A percentile compares a stretch with the other conserved stretches of the same genome.
Conservation (phyloP, 257 asterid species). For the Fraxinus cuspidata region DNA sequence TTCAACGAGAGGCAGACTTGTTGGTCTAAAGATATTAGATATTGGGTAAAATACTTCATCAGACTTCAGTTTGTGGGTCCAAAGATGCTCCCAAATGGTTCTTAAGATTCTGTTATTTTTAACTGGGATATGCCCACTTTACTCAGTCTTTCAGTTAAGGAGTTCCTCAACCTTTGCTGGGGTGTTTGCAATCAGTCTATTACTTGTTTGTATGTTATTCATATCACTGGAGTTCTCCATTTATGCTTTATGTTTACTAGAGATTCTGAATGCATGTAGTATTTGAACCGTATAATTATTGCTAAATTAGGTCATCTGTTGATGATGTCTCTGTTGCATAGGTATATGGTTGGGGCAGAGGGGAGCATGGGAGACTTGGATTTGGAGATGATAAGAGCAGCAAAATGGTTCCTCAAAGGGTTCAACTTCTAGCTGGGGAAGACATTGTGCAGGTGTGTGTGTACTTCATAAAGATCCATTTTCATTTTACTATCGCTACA, state of each 20-base stretch:
- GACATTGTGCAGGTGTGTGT: constrained; percentile 75
- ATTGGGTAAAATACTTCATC: neutral
- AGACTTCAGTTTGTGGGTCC: neutral
- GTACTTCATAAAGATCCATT: neutral
- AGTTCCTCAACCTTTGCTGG: neutral
- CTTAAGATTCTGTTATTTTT: neutral
- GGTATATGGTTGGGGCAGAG: constrained; percentile 99
- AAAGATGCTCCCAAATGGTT: neutral
- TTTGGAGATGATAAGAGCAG: constrained; percentile 99
- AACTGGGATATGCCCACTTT: neutral
- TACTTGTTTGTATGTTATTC: neutral
- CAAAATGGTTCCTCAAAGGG: constrained; percentile 98
- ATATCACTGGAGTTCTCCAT: neutral
- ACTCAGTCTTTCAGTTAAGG: neutral
- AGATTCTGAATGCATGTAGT: neutral
- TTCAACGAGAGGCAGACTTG: neutral
- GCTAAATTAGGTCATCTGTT: neutral
- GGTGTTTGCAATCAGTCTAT: neutral
- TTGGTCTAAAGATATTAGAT: neutral
- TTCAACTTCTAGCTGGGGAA: constrained; percentile 86
- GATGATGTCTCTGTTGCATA: constrained; percentile 30
- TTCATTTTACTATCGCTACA: neutral
- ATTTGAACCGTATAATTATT: constrained; percentile 2
- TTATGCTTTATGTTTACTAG: constrained; percentile 3
- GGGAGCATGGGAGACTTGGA: constrained; percentile 99